Conservation (phyloP, 306 rosid species). For the Rubus idaeus region DNA sequence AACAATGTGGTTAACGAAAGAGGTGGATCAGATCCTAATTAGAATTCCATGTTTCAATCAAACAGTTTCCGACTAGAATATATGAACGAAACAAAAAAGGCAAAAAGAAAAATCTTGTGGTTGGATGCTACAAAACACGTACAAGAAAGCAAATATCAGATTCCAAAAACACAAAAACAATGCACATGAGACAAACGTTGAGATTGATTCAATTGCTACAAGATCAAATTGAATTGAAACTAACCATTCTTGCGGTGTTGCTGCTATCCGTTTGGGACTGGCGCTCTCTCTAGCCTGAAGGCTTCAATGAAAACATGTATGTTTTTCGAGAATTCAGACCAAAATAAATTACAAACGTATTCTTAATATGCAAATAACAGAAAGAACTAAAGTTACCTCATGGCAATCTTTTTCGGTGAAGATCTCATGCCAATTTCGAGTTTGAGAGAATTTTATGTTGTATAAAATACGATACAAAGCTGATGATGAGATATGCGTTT, state of each 20-base stretch:
- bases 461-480: background rate
- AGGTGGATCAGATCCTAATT: background rate
- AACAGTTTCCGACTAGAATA: background rate
- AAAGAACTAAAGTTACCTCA: background rate
- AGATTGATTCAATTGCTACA: background rate
- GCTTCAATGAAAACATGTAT: background rate
- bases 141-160: background rate
- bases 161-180: background rate
- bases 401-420: background rate
- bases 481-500: background rate
- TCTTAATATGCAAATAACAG: background rate
- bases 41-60: background rate
- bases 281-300: background rate
- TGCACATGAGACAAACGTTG: background rate
- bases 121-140: background rate
- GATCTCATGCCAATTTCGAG: conserved; percentile 19
- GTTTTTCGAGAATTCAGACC: background rate
- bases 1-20: background rate
- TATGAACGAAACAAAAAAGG: background rate
- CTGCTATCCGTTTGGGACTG: background rate
- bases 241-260: background rate
- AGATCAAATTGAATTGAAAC: background rate
- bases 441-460: conserved; percentile 4
- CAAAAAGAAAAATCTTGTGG: background rate
- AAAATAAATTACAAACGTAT: background rate